Evolutionary conservation across 31 red algal genomes (phyloP).

Genomic region (Odonthalia washingtoniensis): DNA sequence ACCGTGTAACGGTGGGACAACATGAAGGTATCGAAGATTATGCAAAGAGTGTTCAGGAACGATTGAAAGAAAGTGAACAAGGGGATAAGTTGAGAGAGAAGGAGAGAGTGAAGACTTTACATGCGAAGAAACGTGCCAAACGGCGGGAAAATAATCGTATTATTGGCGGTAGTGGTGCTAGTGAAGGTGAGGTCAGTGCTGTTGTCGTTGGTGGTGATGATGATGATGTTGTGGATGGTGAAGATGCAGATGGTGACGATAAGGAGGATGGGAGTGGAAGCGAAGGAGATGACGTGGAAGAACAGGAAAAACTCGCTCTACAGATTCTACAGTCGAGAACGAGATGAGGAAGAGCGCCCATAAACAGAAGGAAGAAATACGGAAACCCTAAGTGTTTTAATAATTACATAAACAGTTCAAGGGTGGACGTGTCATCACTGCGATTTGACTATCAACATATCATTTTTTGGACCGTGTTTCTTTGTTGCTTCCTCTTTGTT

Average conservation of each 20-base stretch:
- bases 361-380: no score
- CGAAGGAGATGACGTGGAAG: conserved; percentile 8
- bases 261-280: conserved; percentile 16
- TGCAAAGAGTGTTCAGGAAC: conserved; percentile 52
- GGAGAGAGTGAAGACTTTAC: conserved; percentile 64
- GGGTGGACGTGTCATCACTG: no score
- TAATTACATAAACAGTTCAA: no score
- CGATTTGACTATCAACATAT: no score
- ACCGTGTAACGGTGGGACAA: conserved; percentile 42
- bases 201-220: no score
- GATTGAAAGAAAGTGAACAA: conserved; percentile 41
- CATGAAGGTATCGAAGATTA: conserved; percentile 66
- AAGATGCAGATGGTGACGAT: background rate
- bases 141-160: conserved; percentile 39
- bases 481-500: no score
- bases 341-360: no score
- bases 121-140: conserved; percentile 48
- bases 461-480: no score
- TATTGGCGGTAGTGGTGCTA: background rate
- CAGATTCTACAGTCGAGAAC: conserved; percentile 49
- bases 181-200: background rate
- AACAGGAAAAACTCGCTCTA: conserved; percentile 54
- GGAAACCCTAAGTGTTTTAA: no score
- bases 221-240: background rate
- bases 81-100: conserved; percentile 65